Evolutionary conservation across 2,329 filamentous ascomycete genomes (phyloP).

Genomic region (Hawksworthiomyces lignivorus): DNA sequence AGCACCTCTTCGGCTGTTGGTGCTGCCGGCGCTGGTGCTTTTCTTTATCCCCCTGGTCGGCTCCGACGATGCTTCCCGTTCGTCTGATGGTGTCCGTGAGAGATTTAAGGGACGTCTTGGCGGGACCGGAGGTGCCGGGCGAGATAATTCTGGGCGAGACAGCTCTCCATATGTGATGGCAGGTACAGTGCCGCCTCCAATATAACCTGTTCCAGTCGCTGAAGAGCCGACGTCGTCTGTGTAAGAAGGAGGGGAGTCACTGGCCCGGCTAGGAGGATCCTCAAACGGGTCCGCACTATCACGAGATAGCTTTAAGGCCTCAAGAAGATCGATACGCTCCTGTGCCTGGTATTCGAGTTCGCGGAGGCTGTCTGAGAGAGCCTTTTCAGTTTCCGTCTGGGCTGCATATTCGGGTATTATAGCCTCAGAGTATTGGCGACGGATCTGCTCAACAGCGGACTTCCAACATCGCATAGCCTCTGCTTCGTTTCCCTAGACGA

Average conservation of each 20-base stretch:
- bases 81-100: slow-evolving; percentile 39
- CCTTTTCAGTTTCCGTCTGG: slow-evolving; percentile 71
- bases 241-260: not conserved
- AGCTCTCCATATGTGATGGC: slow-evolving; percentile 72
- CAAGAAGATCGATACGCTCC: slow-evolving; percentile 81
- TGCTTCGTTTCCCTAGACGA: slow-evolving; percentile 71
- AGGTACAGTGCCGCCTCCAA: slow-evolving; percentile 75
- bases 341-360: slow-evolving; percentile 87
- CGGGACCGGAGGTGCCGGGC: slow-evolving; percentile 35
- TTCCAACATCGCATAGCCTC: slow-evolving; percentile 91
- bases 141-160: slow-evolving; percentile 47
- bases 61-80: slow-evolving; percentile 25
- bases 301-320: slow-evolving; percentile 65
- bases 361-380: slow-evolving; percentile 71
- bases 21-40: not conserved
- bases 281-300: slow-evolving; percentile 31
- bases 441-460: slow-evolving; percentile 79
- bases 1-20: slow-evolving; percentile 3
- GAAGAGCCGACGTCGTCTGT: not conserved
- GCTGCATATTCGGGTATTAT: slow-evolving; percentile 11
- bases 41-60: not conserved
- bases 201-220: slow-evolving; percentile 45
- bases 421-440: slow-evolving; percentile 70
- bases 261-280: slow-evolving; percentile 1
- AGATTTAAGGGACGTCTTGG: slow-evolving; percentile 47